Base-by-base conservation (phyloP, 2,329 filamentous ascomycete genomes). In the Pleoardoris graminearum region DNA sequence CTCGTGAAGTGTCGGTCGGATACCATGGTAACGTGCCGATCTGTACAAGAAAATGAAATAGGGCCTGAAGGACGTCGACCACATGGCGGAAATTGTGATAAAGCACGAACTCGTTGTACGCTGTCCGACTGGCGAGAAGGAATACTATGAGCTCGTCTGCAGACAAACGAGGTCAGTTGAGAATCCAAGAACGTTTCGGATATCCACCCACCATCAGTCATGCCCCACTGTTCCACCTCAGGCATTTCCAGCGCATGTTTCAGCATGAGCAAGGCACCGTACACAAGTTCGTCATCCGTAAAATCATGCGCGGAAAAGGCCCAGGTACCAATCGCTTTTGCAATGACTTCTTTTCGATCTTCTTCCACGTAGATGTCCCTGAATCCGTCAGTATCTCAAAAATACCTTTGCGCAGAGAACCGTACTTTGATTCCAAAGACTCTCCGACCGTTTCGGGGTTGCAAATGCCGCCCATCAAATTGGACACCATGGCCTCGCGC, bases 51-150 rank as follows among this genome's bases (percentile, higher is more conserved):
- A 97, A 96, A 76, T 88, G 86, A 72, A 97, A 97, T 3, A 91
- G 85, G 1, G 93, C 95, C 73, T 97, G 93, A 48, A 97, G 80
- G 23, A 99, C 94, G 74, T 99, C 94, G 56, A 97, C 88, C 19
- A 96, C 94, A 74, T 99, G 94, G 49, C 93, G 89, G 72, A 97
- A 99, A 75, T 99, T 99, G 79, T 99, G 94, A 69, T 97, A 99
- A 19, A 93, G 89, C 30, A 97, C 91, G 72, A 96, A 96, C 53
- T 85, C 89, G 73, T 97, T 97, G 77, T 99, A 99, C n/a, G 94
- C 90, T 42, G 88, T 86, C 56, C 93, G 88, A 67, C 91, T 94
- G 48, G 92, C 91, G 57, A 96, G 83, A 55, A 97, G 80, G 68
- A 96, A 97, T 48, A 85, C 86, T 59, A 89, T 88, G 23, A 99